Conservation (phyloP, 305 asterid species). For the Fraxinus baroniana region DNA sequence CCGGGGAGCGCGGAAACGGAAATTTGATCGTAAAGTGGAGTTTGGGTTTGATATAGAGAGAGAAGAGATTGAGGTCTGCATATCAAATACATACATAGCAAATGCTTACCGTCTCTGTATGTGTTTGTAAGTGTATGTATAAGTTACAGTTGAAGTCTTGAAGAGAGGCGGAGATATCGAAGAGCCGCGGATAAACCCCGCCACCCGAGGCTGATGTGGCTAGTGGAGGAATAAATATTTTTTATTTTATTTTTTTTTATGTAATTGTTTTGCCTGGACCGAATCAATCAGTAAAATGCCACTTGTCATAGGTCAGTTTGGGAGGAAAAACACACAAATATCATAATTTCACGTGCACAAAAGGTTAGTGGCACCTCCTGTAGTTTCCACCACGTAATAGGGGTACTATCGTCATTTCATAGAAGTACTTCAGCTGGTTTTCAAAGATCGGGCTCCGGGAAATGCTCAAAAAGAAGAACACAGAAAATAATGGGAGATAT, state of each 20-base stretch:
- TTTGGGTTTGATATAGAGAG: slow-evolving; percentile 11
- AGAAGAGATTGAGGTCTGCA: slow-evolving; percentile 32
- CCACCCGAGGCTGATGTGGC: slow-evolving; percentile 22
- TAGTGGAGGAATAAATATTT: too few species aligned
- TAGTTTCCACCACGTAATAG: background rate
- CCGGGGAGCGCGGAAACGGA: slow-evolving; percentile 19
- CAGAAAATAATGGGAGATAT: slow-evolving; percentile 33
- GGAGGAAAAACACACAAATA: background rate
- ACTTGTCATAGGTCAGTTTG: background rate
- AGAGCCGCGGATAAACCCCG: slow-evolving; percentile 21
- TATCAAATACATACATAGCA: background rate
- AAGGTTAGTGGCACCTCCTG: background rate
- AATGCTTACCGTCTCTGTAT: background rate
- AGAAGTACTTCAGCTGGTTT: slow-evolving; percentile 23
- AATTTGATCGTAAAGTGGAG: slow-evolving; percentile 19
- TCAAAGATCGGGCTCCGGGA: slow-evolving; percentile 24
- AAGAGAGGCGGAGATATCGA: slow-evolving; percentile 5
- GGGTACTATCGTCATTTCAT: slow-evolving; percentile 31
- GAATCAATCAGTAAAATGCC: background rate
- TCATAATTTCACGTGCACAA: slow-evolving; percentile 17
- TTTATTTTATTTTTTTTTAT: too few species aligned
- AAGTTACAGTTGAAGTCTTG: background rate
- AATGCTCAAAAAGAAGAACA: slow-evolving; percentile 18
- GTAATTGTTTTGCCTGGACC: background rate
- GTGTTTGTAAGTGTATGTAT: background rate